Evolutionary conservation across 441 rosid genomes (phyloP).

Genomic region (Erodium trifolium): DNA sequence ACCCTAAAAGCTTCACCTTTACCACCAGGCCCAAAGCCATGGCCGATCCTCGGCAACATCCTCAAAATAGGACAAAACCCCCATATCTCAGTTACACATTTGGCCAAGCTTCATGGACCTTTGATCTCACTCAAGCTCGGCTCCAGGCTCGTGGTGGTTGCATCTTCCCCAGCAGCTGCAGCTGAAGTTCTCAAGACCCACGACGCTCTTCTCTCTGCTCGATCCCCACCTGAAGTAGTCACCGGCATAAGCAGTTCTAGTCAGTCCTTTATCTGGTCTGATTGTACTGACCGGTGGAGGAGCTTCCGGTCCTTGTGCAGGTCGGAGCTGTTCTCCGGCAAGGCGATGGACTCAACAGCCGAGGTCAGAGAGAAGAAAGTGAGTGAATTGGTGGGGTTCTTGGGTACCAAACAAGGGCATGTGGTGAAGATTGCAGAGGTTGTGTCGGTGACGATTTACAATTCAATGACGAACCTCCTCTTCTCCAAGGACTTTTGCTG

Average conservation of each 20-base stretch:
- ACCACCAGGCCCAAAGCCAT: constrained; percentile 33
- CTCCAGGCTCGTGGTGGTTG: constrained; percentile 22
- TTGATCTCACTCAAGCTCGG: constrained; percentile 31
- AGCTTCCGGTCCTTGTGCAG: constrained; percentile 14
- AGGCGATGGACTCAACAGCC: constrained; percentile 14
- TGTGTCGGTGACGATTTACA: not conserved
- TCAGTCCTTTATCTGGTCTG: constrained; percentile 8
- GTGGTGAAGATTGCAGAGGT: constrained; percentile 13
- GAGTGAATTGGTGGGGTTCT: constrained; percentile 19
- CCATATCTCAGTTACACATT: constrained; percentile 16
- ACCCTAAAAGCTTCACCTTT: not conserved
- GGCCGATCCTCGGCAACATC: constrained; percentile 30
- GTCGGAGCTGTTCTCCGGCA: constrained; percentile 24
- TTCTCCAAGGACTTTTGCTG: not conserved
- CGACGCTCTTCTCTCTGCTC: not conserved
- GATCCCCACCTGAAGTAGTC: not conserved
- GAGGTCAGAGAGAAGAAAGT: constrained; percentile 22
- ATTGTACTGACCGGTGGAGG: constrained; percentile 24
- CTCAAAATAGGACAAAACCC: constrained; percentile 16
- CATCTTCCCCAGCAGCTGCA: not conserved
- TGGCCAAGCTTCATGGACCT: constrained; percentile 24
- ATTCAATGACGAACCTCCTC: not conserved
- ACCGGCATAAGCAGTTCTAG: not conserved
- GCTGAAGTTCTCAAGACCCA: not conserved
- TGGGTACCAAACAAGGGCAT: constrained; percentile 17